phyloP scores from a whole-genome alignment of 2,329 filamentous ascomycete species.

The Claviceps quebecensis region DNA sequence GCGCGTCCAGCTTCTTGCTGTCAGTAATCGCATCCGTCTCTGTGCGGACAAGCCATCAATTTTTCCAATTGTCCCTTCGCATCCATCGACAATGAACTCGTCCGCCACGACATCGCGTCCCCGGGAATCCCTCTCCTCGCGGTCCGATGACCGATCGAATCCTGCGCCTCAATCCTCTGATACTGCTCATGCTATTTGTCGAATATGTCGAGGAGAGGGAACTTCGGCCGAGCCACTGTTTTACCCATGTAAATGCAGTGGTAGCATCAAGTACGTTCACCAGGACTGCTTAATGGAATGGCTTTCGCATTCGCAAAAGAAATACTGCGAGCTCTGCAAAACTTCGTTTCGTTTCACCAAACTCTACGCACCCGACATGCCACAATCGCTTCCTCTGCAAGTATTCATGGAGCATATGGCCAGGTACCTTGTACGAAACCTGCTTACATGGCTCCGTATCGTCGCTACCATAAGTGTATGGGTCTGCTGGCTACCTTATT shows the following conservation, averaged over 20 bases:
- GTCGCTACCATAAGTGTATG: conserved; percentile 72
- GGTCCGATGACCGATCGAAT: conserved; percentile 12
- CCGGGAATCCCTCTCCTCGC: conserved; percentile 7
- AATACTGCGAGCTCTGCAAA: conserved; percentile 98
- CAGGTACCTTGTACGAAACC: conserved; percentile 55
- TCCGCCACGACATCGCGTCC: neutral
- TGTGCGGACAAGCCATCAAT: conserved; percentile 7
- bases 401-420: conserved; percentile 70
- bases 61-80: conserved; percentile 2
- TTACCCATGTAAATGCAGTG: conserved; percentile 97
- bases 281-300: conserved; percentile 98
- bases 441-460: conserved; percentile 67
- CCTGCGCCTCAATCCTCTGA: conserved; percentile 15
- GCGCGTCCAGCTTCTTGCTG: neutral
- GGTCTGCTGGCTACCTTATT: conserved; percentile 77
- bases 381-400: conserved; percentile 60
- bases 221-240: conserved; percentile 75
- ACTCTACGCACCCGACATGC: conserved; percentile 91
- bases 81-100: conserved; percentile 4
- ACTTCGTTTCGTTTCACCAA: conserved; percentile 97
- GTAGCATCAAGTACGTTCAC: conserved; percentile 96
- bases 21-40: conserved; percentile 2
- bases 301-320: conserved; percentile 97
- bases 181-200: conserved; percentile 60
- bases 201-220: conserved; percentile 88